Evolutionary conservation across 306 rosid genomes (phyloP).

Genomic region (Senna siamea): DNA sequence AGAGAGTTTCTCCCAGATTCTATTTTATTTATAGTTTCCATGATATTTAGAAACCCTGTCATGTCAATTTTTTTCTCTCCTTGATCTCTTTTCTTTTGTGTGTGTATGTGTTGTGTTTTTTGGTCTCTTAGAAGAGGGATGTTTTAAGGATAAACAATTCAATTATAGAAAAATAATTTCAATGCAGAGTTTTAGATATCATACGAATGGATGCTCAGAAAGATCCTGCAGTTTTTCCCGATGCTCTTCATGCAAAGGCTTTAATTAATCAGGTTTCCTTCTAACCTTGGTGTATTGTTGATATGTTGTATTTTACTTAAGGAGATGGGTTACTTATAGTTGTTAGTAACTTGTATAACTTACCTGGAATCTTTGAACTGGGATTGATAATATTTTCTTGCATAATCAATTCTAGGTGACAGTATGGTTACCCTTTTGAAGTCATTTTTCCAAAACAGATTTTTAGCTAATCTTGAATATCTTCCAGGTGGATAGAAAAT

Average conservation of each 20-base stretch:
- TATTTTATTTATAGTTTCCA: slow-evolving; percentile 14
- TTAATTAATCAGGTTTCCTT: slow-evolving; percentile 74
- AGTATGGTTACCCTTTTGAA: slow-evolving; percentile 7
- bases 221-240: slow-evolving; percentile 75
- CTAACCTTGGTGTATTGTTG: slow-evolving; percentile 8
- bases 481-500: slow-evolving; percentile 85
- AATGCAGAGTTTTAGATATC: slow-evolving; percentile 75
- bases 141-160: slow-evolving; percentile 32
- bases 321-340: slow-evolving; percentile 23
- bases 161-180: slow-evolving; percentile 24
- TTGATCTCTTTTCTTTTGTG: slow-evolving; percentile 12
- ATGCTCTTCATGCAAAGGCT: slow-evolving; percentile 68
- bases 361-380: slow-evolving; percentile 19
- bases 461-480: slow-evolving; percentile 43
- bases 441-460: slow-evolving; percentile 36
- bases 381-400: slow-evolving; percentile 29
- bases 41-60: slow-evolving; percentile 6
- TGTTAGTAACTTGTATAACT: slow-evolving; percentile 12
- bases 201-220: slow-evolving; percentile 71
- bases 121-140: slow-evolving; percentile 20
- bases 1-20: background rate
- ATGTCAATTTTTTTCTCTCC: too few species aligned
- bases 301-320: slow-evolving; percentile 22
- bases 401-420: background rate
- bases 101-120: background rate